Conservation (phyloP, 768 basidiomycete genomes). For the Suillus hirtellus region DNA sequence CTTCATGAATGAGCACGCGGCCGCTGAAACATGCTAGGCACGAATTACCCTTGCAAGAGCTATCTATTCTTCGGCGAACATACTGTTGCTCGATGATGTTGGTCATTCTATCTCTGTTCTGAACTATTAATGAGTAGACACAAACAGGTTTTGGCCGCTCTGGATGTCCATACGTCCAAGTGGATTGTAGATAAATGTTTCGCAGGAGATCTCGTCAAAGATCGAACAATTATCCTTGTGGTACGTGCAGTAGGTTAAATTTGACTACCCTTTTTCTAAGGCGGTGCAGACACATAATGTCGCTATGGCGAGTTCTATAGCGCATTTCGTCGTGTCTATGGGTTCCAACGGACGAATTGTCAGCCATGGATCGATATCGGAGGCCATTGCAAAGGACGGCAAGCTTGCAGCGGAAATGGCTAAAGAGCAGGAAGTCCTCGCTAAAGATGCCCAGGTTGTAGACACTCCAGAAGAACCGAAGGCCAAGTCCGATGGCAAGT, state of each 20-base stretch:
- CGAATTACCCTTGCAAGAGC: slow-evolving; percentile 59
- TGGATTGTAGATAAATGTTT: slow-evolving; percentile 53
- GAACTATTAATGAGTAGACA: not conserved
- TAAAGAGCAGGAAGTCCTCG: slow-evolving; percentile 17
- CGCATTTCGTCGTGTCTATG: slow-evolving; percentile 51
- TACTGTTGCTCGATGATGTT: slow-evolving; percentile 73
- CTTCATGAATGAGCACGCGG: not conserved
- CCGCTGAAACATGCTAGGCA: slow-evolving; percentile 31
- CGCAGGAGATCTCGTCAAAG: slow-evolving; percentile 43
- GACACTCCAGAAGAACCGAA: slow-evolving; percentile 21
- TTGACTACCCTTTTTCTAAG: slow-evolving; percentile 1
- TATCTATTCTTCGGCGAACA: slow-evolving; percentile 58
- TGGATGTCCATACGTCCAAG: slow-evolving; percentile 56
- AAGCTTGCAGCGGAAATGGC: slow-evolving; percentile 25
- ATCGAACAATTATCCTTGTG: slow-evolving; percentile 54
- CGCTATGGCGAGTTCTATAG: slow-evolving; percentile 25
- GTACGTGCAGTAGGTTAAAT: slow-evolving; percentile 29
- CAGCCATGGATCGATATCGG: slow-evolving; percentile 50
- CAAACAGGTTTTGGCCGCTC: slow-evolving; percentile 47
- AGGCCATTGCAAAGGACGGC: slow-evolving; percentile 43
- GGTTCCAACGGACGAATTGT: slow-evolving; percentile 52
- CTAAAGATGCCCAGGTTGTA: slow-evolving; percentile 20
- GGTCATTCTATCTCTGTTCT: slow-evolving; percentile 3
- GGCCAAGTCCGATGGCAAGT: slow-evolving; percentile 45
- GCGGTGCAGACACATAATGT: slow-evolving; percentile 34